phyloP scores from a whole-genome alignment of 1,139 yeast species.

The Scheffersomyces quercinus region DNA sequence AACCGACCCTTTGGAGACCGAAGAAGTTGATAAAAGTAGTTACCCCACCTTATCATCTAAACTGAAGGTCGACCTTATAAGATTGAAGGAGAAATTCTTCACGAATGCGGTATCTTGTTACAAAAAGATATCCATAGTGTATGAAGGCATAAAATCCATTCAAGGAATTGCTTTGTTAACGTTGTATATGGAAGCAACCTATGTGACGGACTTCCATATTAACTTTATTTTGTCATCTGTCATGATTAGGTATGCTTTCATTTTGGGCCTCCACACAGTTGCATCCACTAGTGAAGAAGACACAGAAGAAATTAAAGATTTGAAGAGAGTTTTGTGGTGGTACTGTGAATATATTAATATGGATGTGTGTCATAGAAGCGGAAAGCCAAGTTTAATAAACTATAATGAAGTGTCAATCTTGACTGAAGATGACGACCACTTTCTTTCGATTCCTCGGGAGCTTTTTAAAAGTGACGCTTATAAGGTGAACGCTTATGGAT shows the following conservation, averaged over 20 bases:
- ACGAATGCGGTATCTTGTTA: conserved; percentile 21
- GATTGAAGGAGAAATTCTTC: conserved; percentile 12
- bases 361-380: conserved; percentile 23
- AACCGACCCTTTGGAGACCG: background rate
- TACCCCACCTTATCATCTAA: conserved; percentile 4
- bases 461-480: conserved; percentile 3
- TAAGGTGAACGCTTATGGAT: no score
- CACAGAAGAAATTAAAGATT: conserved; percentile 9
- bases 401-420: conserved; percentile 18
- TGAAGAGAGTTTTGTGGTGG: conserved; percentile 21
- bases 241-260: conserved; percentile 23
- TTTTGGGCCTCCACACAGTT: conserved; percentile 19
- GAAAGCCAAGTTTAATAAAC: conserved; percentile 19
- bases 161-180: conserved; percentile 15
- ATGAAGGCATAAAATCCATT: conserved; percentile 16
- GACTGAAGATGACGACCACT: conserved; percentile 10
- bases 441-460: conserved; percentile 7
- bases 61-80: conserved; percentile 1
- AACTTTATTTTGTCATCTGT: conserved; percentile 19
- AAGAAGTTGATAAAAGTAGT: background rate
- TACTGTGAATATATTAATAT: conserved; percentile 21
- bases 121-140: conserved; percentile 16
- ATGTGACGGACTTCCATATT: conserved; percentile 23
- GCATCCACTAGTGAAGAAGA: conserved; percentile 9
- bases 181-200: conserved; percentile 22